These are phyloP conservation scores for Diaporthe sp. DNA, from an alignment of 2,329 filamentous ascomycete genomes.

Conservation along the genomic window DNA sequence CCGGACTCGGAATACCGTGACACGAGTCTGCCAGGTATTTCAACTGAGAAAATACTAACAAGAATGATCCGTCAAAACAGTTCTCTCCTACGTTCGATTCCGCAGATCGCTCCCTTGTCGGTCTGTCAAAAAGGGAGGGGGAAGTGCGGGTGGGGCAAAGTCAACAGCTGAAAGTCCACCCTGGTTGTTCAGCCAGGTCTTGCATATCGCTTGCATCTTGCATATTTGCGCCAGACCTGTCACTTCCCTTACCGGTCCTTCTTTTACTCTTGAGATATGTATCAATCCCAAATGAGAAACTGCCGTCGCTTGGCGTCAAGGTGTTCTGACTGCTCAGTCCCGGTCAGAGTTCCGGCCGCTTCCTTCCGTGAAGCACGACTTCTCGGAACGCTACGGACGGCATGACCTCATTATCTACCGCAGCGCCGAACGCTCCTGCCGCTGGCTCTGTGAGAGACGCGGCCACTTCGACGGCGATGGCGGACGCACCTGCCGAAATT, in stretches of 20 bases:
- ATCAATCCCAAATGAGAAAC: background rate
- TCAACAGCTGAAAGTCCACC: background rate
- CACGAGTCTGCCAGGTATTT: background rate
- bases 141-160: background rate
- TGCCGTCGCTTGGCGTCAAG: background rate
- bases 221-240: constrained; percentile 24
- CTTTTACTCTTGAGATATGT: background rate
- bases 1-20: background rate
- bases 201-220: constrained; percentile 20
- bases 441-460: background rate
- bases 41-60: background rate
- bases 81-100: background rate
- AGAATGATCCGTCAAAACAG: background rate
- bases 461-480: background rate
- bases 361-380: background rate
- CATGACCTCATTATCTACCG: background rate
- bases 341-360: background rate
- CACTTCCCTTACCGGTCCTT: background rate
- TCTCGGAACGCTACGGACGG: background rate
- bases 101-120: background rate
- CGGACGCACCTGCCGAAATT: background rate
- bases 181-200: background rate
- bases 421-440: background rate
- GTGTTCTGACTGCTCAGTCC: background rate
- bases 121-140: no score